Evolutionary conservation across 345 rosid genomes (phyloP), one percentile per base, ranked within the genome.

Genomic region (Gossypium turneri): DNA sequence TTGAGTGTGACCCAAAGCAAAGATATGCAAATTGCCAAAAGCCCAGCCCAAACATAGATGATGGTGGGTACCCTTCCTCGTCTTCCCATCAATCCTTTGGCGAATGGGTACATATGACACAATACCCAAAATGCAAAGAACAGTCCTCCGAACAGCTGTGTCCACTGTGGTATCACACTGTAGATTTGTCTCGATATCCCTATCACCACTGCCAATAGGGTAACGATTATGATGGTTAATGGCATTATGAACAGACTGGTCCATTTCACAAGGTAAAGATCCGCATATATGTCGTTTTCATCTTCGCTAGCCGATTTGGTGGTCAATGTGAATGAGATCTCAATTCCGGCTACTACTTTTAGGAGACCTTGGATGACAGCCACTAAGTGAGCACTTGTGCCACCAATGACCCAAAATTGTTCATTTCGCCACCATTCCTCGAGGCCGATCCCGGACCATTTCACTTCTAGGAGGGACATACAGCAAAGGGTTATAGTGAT

Each of bases 341-440:
- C 98, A 1, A 94, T 82, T 4, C 97, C 98, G 0, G 94, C 97
- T 27, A 89, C 3, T 8, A 92, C 90, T 84, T 94, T 92, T 0
- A 94, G 88, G 34, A 92, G 86, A 1, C 98, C 98, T 74, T 94
- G 98, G 3, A 92, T 53, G 15, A 94, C 98, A 2, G 98, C 97
- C 9, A 79, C 90, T 0, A 94, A 86, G 83, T 92, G 97, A 64
- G 98, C 98, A 7, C 98, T 94, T 0, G 95, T 81, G 57, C 98
- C 98, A 10, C 98, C 98, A 12, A 94, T 94, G 1, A 88, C 77
- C 98, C 98, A 94, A 77, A 94, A 94, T 76, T 91, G 97, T 87
- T 94, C 97, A 7, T 94, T 94, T 27, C 97, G 84, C 98, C 98
- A 94, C 85, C 88, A 88, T 65, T 92, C 98, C 76, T 94, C 98